Percentiles rank a stretch among this genome's conserved stretches.
Evolutionary conservation across 2,329 filamentous ascomycete species (phyloP).

Genomic region (Magnaporthales sp.): DNA sequence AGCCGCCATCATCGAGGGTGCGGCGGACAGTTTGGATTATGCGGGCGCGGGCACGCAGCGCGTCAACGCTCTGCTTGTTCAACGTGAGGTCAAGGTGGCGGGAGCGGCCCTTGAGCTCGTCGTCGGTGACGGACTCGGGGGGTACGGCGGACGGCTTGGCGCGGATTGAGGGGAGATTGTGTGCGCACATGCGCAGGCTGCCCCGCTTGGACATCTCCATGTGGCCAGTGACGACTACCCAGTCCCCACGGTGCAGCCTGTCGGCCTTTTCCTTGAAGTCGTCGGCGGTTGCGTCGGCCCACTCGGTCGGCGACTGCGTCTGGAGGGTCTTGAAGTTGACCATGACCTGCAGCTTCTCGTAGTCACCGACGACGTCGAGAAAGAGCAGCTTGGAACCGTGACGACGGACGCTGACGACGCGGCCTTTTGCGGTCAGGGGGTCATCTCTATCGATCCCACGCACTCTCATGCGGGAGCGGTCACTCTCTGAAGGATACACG

Average conservation of each 20-base stretch:
- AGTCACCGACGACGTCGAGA: conserved; percentile 68
- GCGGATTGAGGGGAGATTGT: conserved; percentile 54
- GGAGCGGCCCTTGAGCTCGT: conserved; percentile 58
- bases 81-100: conserved; percentile 84
- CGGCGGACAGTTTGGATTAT: conserved; percentile 67
- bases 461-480: background rate
- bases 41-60: conserved; percentile 63
- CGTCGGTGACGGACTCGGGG: conserved; percentile 56
- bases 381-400: conserved; percentile 76
- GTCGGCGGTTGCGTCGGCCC: conserved; percentile 16
- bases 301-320: background rate
- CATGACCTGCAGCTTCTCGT: conserved; percentile 66
- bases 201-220: conserved; percentile 63
- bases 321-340: conserved; percentile 49
- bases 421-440: conserved; percentile 38
- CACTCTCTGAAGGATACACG: conserved; percentile 1
- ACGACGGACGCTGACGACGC: conserved; percentile 62
- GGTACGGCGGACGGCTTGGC: background rate
- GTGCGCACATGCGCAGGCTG: conserved; percentile 65
- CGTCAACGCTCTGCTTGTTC: conserved; percentile 58
- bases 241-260: conserved; percentile 71
- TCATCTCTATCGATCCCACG: background rate
- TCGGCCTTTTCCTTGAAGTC: conserved; percentile 52
- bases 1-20: conserved; percentile 62
- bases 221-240: conserved; percentile 64